Conservation (phyloP, 768 basidiomycete genomes). For the Dentipellis sp. region DNA sequence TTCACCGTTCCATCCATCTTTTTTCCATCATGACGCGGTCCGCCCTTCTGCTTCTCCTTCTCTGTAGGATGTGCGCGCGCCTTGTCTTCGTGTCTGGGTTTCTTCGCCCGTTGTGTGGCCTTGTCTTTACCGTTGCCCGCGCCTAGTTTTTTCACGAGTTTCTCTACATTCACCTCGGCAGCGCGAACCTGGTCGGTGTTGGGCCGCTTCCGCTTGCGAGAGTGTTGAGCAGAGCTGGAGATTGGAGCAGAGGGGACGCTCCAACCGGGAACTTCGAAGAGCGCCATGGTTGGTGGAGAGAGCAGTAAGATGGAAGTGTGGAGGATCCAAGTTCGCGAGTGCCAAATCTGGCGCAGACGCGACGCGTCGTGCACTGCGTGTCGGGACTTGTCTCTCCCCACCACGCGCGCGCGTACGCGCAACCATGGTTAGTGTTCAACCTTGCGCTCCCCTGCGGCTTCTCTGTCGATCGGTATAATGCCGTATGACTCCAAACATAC, state of each 20-base stretch:
- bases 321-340: background rate
- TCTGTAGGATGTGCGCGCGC: background rate
- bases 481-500: no score
- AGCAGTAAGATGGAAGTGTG: background rate
- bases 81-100: background rate
- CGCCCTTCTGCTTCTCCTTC: conserved; percentile 1
- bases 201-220: conserved; percentile 42
- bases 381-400: background rate
- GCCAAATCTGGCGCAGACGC: background rate
- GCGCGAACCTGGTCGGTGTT: conserved; percentile 26
- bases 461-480: no score
- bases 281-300: conserved; percentile 25
- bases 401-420: background rate
- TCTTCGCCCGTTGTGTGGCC: background rate
- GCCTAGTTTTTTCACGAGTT: conserved; percentile 42
- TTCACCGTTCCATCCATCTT: background rate
- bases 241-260: conserved; percentile 35
- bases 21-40: background rate
- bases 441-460: no score
- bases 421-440: no score
- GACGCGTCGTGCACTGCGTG: background rate
- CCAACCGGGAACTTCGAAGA: conserved; percentile 70
- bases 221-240: conserved; percentile 2
- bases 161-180: conserved; percentile 49
- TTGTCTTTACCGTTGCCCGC: conserved; percentile 1